Conservation (phyloP, 2,329 filamentous ascomycete genomes). For the Xylariaceae sp. region DNA sequence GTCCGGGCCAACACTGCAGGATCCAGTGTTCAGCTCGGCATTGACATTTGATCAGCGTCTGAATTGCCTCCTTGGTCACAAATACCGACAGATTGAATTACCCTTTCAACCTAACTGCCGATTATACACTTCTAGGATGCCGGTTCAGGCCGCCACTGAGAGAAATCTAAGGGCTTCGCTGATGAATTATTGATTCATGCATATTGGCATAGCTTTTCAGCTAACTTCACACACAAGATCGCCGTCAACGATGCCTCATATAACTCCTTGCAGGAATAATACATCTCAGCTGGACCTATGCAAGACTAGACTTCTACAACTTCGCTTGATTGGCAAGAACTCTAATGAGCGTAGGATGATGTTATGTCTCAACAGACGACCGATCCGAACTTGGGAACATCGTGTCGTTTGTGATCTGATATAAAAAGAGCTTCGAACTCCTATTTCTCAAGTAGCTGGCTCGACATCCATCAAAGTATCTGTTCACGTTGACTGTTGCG, state of each 20-base stretch:
- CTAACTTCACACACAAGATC: background rate
- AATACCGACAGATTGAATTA: background rate
- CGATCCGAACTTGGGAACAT: background rate
- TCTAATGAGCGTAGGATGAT: background rate
- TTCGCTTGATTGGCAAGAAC: background rate
- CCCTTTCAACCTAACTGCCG: background rate
- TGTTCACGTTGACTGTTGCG: background rate
- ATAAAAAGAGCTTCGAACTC: background rate
- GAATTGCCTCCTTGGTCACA: background rate
- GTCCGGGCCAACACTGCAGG: background rate
- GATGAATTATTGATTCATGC: background rate
- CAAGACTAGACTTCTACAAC: background rate
- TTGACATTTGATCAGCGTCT: background rate
- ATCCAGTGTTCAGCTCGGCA: background rate
- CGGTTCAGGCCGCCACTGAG: background rate
- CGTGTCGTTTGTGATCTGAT: background rate
- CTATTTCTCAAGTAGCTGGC: background rate
- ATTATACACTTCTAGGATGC: background rate
- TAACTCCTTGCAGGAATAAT: background rate
- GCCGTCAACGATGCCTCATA: background rate
- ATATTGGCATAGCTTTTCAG: background rate
- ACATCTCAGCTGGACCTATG: background rate
- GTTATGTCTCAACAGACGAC: background rate
- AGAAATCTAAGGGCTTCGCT: background rate
- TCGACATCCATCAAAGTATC: too few species aligned